These are phyloP conservation scores for Globisporangium cylindrosporum DNA, from an alignment of 352 stramenopile species.

Conservation along the genomic window DNA sequence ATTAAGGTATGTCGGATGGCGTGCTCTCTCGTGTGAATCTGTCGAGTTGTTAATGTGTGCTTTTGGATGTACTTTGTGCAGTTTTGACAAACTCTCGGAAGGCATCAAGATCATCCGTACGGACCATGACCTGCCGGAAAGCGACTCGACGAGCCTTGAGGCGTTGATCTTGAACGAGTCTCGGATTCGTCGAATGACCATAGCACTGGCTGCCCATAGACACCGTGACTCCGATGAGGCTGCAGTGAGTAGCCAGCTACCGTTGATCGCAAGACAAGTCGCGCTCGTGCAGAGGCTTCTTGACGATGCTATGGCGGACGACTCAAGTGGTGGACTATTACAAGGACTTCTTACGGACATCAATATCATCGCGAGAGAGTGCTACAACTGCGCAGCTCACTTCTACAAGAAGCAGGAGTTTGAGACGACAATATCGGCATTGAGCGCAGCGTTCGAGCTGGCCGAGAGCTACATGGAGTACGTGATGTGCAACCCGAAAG, in stretches of 20 bases:
- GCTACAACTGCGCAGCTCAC: slow-evolving; percentile 46
- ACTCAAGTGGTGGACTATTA: slow-evolving; percentile 26
- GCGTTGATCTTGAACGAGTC: slow-evolving; percentile 38
- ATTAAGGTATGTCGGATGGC: slow-evolving; percentile 23
- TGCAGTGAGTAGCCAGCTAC: background rate
- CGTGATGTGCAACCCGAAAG: slow-evolving; percentile 44
- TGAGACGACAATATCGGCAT: slow-evolving; percentile 33
- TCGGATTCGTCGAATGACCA: slow-evolving; percentile 40
- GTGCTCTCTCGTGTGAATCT: background rate
- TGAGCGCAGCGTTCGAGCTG: slow-evolving; percentile 48
- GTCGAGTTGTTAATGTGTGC: slow-evolving; percentile 8
- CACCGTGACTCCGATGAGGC: background rate
- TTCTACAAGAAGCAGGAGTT: slow-evolving; percentile 53
- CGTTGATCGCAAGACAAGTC: slow-evolving; percentile 29
- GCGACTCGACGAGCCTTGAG: slow-evolving; percentile 24
- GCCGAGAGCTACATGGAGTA: slow-evolving; percentile 61
- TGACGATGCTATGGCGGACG: slow-evolving; percentile 33
- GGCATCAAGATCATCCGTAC: slow-evolving; percentile 2
- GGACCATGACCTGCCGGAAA: background rate
- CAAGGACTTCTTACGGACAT: slow-evolving; percentile 46
- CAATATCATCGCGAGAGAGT: slow-evolving; percentile 59
- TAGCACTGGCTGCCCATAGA: slow-evolving; percentile 25
- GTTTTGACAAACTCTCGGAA: slow-evolving; percentile 22
- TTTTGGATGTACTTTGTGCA: slow-evolving; percentile 26
- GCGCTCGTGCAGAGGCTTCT: slow-evolving; percentile 31